Base-by-base conservation (phyloP, 1,284 basidiomycete genomes). In the Tilletia horrida region DNA sequence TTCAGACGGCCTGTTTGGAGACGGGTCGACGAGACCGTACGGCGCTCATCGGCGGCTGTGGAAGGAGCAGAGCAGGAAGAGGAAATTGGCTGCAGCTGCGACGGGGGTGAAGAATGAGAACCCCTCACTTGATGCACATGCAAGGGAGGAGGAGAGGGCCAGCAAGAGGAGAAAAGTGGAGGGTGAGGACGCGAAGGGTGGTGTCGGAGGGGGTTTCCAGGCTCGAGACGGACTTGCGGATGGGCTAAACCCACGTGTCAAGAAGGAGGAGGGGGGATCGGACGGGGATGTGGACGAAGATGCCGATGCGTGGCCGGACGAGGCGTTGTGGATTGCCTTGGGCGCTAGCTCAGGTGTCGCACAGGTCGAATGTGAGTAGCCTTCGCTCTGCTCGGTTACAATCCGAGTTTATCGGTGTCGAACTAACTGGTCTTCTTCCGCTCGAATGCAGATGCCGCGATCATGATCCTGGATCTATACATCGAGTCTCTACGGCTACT, bases 381-480 rank as follows among this genome's bases (percentile, higher is more conserved):
- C 25, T 52, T 48, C 45, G 6, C 45, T 48, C 47, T 48, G 13
- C n/a, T n/a, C n/a, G n/a, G n/a, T n/a, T n/a, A n/a, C n/a, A n/a
- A n/a, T n/a, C n/a, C n/a, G n/a, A n/a, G n/a, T n/a, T n/a, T n/a
- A n/a, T n/a, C n/a, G n/a, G n/a, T n/a, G n/a, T n/a, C n/a, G n/a
- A n/a, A n/a, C n/a, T 40, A 11, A 40, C 35, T 40, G 4, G 35
- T 11, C 11, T 4, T 6, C 35, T 40, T 40, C 6, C 35, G 4
- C 35, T 40, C 35, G 11, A 40, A n/a, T 48, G 7, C 50, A 52
- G 50, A 52, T 27, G 55, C 55, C 13, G 55, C 55, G 13, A 14
- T 59, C 2, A 59, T 59, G 29, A 31, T 59, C 27, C 55, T 59
- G 16, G 55, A 59, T 27, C 55, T 59, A 25, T 59, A 59, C 55